Percentiles rank a stretch among this genome's conserved stretches.
Conservation (phyloP, 495 filamentous ascomycete genomes). For the Hyaloscypha finlandica region DNA sequence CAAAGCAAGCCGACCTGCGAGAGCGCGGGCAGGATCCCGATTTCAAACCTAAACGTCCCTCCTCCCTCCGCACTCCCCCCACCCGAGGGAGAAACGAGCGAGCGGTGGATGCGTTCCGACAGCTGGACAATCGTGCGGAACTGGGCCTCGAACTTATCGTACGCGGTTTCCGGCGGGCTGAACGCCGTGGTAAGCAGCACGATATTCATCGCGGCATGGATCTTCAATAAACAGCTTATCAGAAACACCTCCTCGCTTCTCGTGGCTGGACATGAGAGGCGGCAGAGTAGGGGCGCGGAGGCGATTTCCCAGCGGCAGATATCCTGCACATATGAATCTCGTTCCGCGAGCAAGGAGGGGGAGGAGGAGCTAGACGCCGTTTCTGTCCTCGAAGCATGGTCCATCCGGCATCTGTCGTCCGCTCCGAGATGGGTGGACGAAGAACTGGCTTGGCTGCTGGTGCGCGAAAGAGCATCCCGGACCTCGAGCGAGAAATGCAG, state of each 20-base stretch:
- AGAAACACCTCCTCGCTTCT: background rate
- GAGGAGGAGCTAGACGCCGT: too few relatives aligned
- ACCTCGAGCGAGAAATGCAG: background rate
- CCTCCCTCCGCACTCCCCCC: background rate
- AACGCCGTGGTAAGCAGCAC: background rate
- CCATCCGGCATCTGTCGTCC: too few relatives aligned
- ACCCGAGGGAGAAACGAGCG: background rate
- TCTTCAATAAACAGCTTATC: background rate
- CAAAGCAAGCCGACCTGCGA: conserved; percentile 41
- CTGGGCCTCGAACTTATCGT: background rate
- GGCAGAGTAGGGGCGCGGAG: background rate
- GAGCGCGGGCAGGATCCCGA: conserved; percentile 38
- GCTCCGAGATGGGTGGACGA: background rate
- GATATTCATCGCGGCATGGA: conserved; percentile 4
- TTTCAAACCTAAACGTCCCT: conserved; percentile 32
- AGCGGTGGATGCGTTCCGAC: background rate
- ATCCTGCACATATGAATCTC: background rate
- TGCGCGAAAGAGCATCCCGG: background rate
- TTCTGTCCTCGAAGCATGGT: too few relatives aligned
- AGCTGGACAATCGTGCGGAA: conserved; percentile 11
- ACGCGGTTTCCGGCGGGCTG: background rate
- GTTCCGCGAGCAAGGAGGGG: background rate
- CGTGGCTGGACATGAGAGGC: background rate
- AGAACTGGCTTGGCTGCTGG: background rate
- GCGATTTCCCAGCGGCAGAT: conserved; percentile 6